These are phyloP conservation scores for Aspergillus biplanus DNA, from an alignment of 495 filamentous ascomycete species.

Conservation along the genomic window DNA sequence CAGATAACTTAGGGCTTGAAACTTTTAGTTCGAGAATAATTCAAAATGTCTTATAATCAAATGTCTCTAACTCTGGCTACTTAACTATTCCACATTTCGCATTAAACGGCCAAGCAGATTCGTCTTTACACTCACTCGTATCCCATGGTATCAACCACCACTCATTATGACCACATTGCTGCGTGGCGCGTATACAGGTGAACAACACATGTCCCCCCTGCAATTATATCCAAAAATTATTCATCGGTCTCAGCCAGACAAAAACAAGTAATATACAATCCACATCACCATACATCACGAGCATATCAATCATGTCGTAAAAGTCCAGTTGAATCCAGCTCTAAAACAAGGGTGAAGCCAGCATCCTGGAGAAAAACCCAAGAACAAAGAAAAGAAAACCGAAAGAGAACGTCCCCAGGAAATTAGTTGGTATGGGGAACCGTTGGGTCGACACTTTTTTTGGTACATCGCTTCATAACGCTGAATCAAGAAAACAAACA, in stretches of 20 bases:
- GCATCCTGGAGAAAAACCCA: neutral
- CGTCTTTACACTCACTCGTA: too few relatives aligned
- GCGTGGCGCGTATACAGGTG: too few relatives aligned
- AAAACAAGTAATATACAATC: constrained; percentile 8
- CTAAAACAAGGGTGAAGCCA: constrained; percentile 10
- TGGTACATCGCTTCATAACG: constrained; percentile 13
- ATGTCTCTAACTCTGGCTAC: too few relatives aligned
- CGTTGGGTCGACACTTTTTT: neutral
- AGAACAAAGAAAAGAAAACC: constrained; percentile 7
- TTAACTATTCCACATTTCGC: too few relatives aligned
- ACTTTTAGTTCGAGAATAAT: too few relatives aligned
- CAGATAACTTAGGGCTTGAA: neutral
- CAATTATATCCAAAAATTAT: too few relatives aligned
- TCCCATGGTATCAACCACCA: too few relatives aligned
- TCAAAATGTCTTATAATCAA: too few relatives aligned
- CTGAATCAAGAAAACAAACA: constrained; percentile 4
- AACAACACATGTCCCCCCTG: too few relatives aligned
- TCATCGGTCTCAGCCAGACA: neutral
- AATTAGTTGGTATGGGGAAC: neutral
- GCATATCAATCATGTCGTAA: constrained; percentile 8
- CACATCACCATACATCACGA: constrained; percentile 4
- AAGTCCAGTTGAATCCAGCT: neutral
- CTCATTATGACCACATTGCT: too few relatives aligned
- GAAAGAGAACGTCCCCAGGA: neutral
- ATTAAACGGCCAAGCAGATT: too few relatives aligned